These are phyloP conservation scores for Urtica urens DNA, from an alignment of 306 rosid genomes.

Conservation along the genomic window DNA sequence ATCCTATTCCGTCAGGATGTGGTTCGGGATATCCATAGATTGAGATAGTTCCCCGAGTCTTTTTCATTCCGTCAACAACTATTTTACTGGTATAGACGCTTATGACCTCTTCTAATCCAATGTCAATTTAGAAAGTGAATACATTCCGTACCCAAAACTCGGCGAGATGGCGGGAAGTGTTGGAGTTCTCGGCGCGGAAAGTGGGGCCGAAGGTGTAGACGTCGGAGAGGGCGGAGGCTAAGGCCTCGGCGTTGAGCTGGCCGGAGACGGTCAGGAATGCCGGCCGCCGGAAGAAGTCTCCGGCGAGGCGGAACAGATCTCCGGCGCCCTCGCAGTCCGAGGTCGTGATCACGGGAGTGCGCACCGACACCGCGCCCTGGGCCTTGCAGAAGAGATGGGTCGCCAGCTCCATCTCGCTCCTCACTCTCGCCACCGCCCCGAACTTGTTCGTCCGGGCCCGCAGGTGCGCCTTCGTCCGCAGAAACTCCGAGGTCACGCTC, in stretches of 20 bases:
- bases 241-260: conserved; percentile 94
- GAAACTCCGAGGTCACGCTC: conserved; percentile 75
- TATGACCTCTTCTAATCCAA: no score
- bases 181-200: conserved; percentile 89
- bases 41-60: no score
- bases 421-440: conserved; percentile 94
- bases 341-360: conserved; percentile 90
- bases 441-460: conserved; percentile 93
- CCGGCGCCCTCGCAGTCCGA: conserved; percentile 99
- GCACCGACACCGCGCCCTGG: conserved; percentile 81
- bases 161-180: conserved; percentile 94
- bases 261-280: conserved; percentile 96
- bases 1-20: no score
- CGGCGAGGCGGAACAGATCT: conserved; percentile 93
- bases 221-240: conserved; percentile 95
- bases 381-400: conserved; percentile 95
- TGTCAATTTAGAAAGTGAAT: background rate
- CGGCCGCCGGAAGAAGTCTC: conserved; percentile 94
- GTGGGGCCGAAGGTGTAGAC: conserved; percentile 98
- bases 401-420: conserved; percentile 81
- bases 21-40: no score
- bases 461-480: conserved; percentile 94
- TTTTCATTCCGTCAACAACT: no score
- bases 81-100: no score
- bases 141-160: conserved; percentile 76